phyloP scores from a whole-genome alignment of 1,139 yeast genomes.

The Kluyveromyces sp. region DNA sequence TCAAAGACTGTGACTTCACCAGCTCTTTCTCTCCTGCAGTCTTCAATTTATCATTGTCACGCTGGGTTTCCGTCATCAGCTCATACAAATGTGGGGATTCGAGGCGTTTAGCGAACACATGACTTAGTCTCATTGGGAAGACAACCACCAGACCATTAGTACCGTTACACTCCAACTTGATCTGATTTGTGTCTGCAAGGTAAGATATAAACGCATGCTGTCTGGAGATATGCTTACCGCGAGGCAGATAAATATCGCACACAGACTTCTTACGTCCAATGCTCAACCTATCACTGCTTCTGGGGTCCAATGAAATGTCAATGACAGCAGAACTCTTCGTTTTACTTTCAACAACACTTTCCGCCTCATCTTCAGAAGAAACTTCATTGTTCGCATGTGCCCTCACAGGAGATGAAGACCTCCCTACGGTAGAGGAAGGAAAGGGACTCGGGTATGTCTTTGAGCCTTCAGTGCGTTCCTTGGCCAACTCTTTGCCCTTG shows the following conservation, averaged over 20 bases:
- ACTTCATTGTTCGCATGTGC: neutral
- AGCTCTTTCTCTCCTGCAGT: conserved; percentile 16
- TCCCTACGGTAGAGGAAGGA: conserved; percentile 47
- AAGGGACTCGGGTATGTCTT: conserved; percentile 43
- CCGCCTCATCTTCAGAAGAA: conserved; percentile 10
- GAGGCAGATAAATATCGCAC: conserved; percentile 30
- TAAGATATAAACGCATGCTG: conserved; percentile 31
- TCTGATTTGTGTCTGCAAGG: conserved; percentile 22
- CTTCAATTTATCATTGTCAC: conserved; percentile 9
- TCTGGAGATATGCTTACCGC: conserved; percentile 28
- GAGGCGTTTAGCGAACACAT: conserved; percentile 19
- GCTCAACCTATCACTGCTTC: conserved; percentile 17
- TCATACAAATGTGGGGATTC: conserved; percentile 14
- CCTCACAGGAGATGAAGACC: conserved; percentile 37
- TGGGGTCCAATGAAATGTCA: conserved; percentile 18
- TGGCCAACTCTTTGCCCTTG: conserved; percentile 2
- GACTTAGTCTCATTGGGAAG: conserved; percentile 25
- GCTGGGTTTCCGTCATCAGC: conserved; percentile 11
- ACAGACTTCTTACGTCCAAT: conserved; percentile 28
- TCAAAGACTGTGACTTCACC: conserved; percentile 24
- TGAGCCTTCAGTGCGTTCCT: conserved; percentile 8
- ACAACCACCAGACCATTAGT: conserved; percentile 32
- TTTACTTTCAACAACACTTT: conserved; percentile 7
- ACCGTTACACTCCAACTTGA: conserved; percentile 34
- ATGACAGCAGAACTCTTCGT: conserved; percentile 4